These are phyloP conservation scores for Ogataea hybrid DNA, from an alignment of 1,139 yeast genomes.

Conservation along the genomic window DNA sequence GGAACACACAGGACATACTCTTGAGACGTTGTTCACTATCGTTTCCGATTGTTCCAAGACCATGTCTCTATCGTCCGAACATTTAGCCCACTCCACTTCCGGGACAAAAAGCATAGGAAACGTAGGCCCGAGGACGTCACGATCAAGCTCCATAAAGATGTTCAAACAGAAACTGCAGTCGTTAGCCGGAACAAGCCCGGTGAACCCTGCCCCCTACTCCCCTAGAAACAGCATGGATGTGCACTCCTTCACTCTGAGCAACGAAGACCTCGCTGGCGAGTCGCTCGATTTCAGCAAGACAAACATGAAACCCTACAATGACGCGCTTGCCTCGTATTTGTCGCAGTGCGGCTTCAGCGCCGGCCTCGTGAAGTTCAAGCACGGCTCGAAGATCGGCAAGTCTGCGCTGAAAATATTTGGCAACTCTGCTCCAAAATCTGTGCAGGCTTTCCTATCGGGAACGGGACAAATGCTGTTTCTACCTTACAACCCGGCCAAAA, in stretches of 20 bases:
- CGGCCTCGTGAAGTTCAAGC: conserved; percentile 25
- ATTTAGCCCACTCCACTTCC: conserved; percentile 1
- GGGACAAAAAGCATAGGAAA: conserved; percentile 1
- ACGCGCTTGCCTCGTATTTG: conserved; percentile 25
- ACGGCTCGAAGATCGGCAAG: conserved; percentile 15
- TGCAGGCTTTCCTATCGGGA: conserved; percentile 29
- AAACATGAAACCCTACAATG: conserved; percentile 27
- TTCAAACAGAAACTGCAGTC: conserved; percentile 19
- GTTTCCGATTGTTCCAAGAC: not conserved
- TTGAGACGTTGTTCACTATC: not conserved
- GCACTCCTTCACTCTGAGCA: conserved; percentile 19
- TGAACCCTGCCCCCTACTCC: conserved; percentile 10
- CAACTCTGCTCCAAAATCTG: conserved; percentile 13
- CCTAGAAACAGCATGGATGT: conserved; percentile 23
- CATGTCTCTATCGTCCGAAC: not conserved
- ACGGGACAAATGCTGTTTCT: conserved; percentile 32
- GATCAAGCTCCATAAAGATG: conserved; percentile 22
- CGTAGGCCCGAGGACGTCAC: conserved; percentile 13
- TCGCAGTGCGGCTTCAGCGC: conserved; percentile 29
- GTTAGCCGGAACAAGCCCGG: conserved; percentile 7
- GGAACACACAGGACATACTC: not conserved
- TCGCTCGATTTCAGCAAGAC: conserved; percentile 19
- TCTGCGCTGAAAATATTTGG: conserved; percentile 10
- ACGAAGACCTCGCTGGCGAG: conserved; percentile 27
- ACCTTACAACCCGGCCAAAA: conserved; percentile 32